Percentiles rank a stretch among this genome's conserved stretches.
Evolutionary conservation across 2,329 filamentous ascomycete genomes (phyloP).

Genomic region (Aspergillus sp.): DNA sequence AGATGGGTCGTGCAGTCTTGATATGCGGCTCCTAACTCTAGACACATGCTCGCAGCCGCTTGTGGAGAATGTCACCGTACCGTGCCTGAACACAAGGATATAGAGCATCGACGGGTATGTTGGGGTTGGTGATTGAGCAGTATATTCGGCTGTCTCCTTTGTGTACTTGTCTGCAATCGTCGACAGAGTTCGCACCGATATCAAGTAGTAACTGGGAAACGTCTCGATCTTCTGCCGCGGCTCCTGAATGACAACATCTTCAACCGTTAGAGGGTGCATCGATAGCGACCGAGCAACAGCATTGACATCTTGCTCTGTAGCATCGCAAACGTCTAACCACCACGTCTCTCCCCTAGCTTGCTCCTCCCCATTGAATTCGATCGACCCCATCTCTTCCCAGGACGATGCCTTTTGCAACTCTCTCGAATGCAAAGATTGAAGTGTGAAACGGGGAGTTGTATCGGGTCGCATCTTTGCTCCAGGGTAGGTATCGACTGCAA

Average conservation of each 20-base stretch:
- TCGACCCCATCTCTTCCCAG: constrained; percentile 26
- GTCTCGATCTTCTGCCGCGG: constrained; percentile 97
- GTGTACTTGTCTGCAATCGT: constrained; percentile 31
- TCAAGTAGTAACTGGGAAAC: constrained; percentile 95
- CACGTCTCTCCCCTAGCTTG: constrained; percentile 60
- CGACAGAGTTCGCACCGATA: constrained; percentile 89
- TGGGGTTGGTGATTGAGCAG: background rate
- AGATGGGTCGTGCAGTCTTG: constrained; percentile 87
- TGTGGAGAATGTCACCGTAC: constrained; percentile 91
- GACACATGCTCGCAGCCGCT: constrained; percentile 79
- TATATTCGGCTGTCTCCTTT: constrained; percentile 56
- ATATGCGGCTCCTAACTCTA: constrained; percentile 86
- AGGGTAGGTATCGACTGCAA: background rate
- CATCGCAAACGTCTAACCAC: constrained; percentile 94
- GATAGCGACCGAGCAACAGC: constrained; percentile 88
- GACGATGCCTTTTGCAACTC: constrained; percentile 19
- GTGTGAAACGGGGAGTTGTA: constrained; percentile 71
- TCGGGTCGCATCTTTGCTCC: constrained; percentile 9
- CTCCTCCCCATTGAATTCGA: constrained; percentile 17
- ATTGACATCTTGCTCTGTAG: constrained; percentile 82
- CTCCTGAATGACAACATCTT: constrained; percentile 93
- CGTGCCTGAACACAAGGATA: constrained; percentile 92
- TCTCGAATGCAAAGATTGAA: constrained; percentile 91
- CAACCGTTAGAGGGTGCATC: constrained; percentile 89
- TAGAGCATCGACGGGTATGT: constrained; percentile 93